phyloP scores from a whole-genome alignment of 1,284 basidiomycete genomes.

The Ceratobasidium sp. region DNA sequence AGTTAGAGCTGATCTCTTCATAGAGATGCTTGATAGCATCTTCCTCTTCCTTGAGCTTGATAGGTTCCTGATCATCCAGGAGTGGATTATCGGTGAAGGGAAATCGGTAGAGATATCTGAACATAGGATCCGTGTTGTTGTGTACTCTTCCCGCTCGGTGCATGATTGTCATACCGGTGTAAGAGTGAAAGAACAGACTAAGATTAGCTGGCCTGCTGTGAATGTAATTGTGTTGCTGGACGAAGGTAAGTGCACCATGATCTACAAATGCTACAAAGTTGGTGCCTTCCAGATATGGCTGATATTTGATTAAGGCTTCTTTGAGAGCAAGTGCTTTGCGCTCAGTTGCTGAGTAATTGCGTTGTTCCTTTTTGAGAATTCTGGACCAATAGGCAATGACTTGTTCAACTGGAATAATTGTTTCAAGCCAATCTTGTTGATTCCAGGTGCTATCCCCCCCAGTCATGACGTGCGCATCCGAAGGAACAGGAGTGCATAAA shows the following conservation, averaged over 20 bases:
- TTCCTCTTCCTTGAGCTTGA: background rate
- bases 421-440: conserved; percentile 54
- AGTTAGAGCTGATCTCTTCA: background rate
- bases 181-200: background rate
- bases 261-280: conserved; percentile 56
- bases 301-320: conserved; percentile 59
- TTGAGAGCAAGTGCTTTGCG: conserved; percentile 59
- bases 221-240: too few relatives aligned
- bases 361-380: conserved; percentile 56
- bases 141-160: too few relatives aligned
- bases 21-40: conserved; percentile 6
- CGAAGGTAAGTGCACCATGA: conserved; percentile 57
- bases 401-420: conserved; percentile 57
- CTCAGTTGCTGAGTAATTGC: conserved; percentile 60
- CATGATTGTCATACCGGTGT: too few relatives aligned
- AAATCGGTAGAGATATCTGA: too few relatives aligned
- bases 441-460: conserved; percentile 52
- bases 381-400: conserved; percentile 60
- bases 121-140: too few relatives aligned
- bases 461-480: conserved; percentile 49
- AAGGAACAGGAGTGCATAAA: conserved; percentile 50
- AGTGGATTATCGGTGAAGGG: too few relatives aligned
- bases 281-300: conserved; percentile 58
- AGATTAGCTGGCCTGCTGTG: conserved; percentile 36
- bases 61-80: background rate